Percentiles rank a stretch among this genome's conserved stretches.
Evolutionary conservation across 2,329 filamentous ascomycete genomes (phyloP).

Genomic region (Alternaria hordeiaustralica): DNA sequence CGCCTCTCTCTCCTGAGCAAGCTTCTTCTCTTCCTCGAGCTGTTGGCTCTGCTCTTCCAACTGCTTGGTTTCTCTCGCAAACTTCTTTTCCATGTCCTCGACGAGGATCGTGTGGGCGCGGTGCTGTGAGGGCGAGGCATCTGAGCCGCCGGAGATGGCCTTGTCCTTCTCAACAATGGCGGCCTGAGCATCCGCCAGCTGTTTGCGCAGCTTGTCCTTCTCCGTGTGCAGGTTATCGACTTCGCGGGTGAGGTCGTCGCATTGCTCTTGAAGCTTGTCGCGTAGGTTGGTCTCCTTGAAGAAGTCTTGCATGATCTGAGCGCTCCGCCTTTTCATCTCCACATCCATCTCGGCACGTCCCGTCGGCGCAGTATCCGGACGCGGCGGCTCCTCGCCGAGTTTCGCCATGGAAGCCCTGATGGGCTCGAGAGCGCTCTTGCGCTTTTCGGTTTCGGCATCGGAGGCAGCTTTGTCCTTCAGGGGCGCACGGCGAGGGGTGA

Average conservation of each 20-base stretch:
- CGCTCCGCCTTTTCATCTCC: conserved; percentile 41
- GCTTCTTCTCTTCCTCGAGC: conserved; percentile 41
- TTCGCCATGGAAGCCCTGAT: conserved; percentile 41
- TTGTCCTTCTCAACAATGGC: conserved; percentile 42
- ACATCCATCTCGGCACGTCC: conserved; percentile 38
- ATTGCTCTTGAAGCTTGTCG: conserved; percentile 45
- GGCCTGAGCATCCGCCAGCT: conserved; percentile 40
- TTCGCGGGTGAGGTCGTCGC: conserved; percentile 41
- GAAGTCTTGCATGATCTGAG: conserved; percentile 49
- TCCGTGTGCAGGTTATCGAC: conserved; percentile 42
- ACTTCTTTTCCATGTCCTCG: conserved; percentile 46
- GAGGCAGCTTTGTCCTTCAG: conserved; percentile 46
- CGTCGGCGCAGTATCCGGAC: conserved; percentile 44
- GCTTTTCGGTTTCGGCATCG: conserved; percentile 43
- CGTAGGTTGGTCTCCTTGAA: conserved; percentile 48
- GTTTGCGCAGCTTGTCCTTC: conserved; percentile 39
- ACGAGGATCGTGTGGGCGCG: conserved; percentile 35
- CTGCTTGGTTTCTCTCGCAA: conserved; percentile 41
- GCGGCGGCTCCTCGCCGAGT: conserved; percentile 33
- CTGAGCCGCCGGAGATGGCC: conserved; percentile 29
- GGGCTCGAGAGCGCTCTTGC: conserved; percentile 33
- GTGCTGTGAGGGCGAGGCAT: conserved; percentile 20
- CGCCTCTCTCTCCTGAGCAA: conserved; percentile 38
- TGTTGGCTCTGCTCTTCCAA: conserved; percentile 40
- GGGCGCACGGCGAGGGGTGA: conserved; percentile 29